Conservation (phyloP, 202 grass and related monocot species). For the Zizania palustris region DNA sequence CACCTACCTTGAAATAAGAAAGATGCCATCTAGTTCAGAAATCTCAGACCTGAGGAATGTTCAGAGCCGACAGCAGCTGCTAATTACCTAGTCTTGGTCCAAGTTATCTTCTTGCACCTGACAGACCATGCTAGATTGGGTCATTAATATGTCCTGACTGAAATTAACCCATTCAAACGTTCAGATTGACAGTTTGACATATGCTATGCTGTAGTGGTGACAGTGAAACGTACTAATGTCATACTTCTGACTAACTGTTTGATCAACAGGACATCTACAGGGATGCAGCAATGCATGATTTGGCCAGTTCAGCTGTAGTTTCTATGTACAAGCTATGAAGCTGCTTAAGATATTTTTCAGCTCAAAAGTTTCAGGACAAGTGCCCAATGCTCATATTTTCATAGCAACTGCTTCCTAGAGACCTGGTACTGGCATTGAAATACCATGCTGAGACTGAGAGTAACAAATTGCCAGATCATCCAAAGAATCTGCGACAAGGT, state of each 20-base stretch:
- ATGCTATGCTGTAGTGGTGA: not conserved
- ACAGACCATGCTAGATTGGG: constrained; percentile 1
- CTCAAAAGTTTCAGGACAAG: constrained; percentile 28
- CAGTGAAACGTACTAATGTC: not conserved
- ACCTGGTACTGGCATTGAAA: constrained; percentile 6
- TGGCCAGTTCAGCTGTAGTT: not conserved
- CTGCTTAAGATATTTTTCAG: constrained; percentile 28
- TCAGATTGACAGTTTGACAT: constrained; percentile 9
- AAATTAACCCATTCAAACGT: constrained; percentile 9
- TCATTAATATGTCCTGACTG: constrained; percentile 9
- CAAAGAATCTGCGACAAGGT: constrained; percentile 60
- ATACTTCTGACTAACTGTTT: not conserved
- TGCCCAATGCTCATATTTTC: constrained; percentile 21
- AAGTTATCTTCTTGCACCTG: not conserved
- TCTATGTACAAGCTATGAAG: constrained; percentile 37
- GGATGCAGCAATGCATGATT: not conserved
- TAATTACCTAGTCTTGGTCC: constrained; percentile 1
- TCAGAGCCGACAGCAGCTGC: constrained; percentile 12
- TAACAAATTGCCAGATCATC: constrained; percentile 44
- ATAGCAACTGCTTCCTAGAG: constrained; percentile 43
- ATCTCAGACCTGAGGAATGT: constrained; percentile 32
- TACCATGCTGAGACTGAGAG: constrained; percentile 11
- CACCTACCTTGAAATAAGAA: constrained; percentile 29
- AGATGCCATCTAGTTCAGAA: not conserved
- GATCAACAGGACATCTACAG: not conserved